Evolutionary conservation across 805 yeast genomes (phyloP), one percentile per base, ranked within the genome.

Genomic region (Yamadazyma paraphyllophila): DNA sequence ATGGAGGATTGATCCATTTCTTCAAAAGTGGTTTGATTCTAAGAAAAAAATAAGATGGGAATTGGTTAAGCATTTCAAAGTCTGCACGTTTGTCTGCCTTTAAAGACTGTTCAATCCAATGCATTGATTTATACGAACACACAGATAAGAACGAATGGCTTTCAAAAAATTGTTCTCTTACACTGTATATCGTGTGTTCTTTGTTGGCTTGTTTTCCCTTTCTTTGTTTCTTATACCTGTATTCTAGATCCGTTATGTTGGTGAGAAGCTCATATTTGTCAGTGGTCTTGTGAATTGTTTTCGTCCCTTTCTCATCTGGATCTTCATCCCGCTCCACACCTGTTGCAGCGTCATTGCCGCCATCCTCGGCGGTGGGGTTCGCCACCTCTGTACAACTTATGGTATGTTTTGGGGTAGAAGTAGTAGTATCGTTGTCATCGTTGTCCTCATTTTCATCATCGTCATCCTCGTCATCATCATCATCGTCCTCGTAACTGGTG

Each of bases 91-190:
- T 50, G 2, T 53, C 58, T 1, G 58, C 53, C 1, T 63, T 61
- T 12, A 71, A 50, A 20, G 57, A 52, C 7, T 47, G 49, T 24
- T 56, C 57, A 32, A 71, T 62, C 66, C 67, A 69, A 20, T 53
- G 57, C 46, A 69, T 45, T 10, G 71, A 66, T 41, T 63, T 62
- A 12, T 58, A 55, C 2, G 73, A 67, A 39, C 68, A 62, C 4
- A 69, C 62, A 29, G 65, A 58, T 43, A 67, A 44, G 32, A 66
- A 59, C 12, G 74, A 67, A 46, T 70, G 75, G 24, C 64, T 53
- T 7, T 73, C 74, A 32, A 62, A 58, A 44, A 57, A 70, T 25
- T 61, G 60, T 34, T 56, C 60, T 24, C 46, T 14, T 11, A 45
- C 12, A 24, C 31, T 34, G 26, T 42, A 42, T 7, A 42, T 14